These are phyloP conservation scores for Fraxinus velutina DNA, from an alignment of 305 asterid genomes.

Conservation along the genomic window DNA sequence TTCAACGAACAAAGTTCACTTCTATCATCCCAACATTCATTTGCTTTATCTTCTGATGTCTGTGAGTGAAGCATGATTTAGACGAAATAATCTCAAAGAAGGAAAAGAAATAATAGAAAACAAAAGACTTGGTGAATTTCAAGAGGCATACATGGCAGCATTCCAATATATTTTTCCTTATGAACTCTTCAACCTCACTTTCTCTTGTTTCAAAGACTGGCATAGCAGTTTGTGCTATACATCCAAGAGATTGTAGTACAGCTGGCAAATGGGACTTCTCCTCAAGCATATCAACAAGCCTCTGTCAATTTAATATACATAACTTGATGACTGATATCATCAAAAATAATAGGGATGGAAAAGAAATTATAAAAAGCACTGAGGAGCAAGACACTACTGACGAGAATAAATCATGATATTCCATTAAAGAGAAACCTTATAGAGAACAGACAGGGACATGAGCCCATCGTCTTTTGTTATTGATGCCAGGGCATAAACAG, in stretches of 20 bases:
- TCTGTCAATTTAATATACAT: slow-evolving; percentile 42
- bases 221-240: slow-evolving; percentile 98
- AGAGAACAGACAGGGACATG: slow-evolving; percentile 94
- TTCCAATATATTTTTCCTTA: slow-evolving; percentile 68
- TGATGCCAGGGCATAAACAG: slow-evolving; percentile 96
- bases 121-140: slow-evolving; percentile 23
- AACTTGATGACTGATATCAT: slow-evolving; percentile 7
- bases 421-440: slow-evolving; percentile 62
- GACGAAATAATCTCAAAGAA: slow-evolving; percentile 15
- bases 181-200: slow-evolving; percentile 73
- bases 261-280: slow-evolving; percentile 84
- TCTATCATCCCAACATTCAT: slow-evolving; percentile 77
- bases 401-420: neutral
- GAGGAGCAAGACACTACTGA: neutral
- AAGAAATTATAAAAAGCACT: slow-evolving; percentile 15
- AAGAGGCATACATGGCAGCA: slow-evolving; percentile 61
- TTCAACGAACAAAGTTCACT: slow-evolving; percentile 86
- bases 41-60: slow-evolving; percentile 52
- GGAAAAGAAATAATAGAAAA: slow-evolving; percentile 6
- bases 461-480: slow-evolving; percentile 96
- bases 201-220: slow-evolving; percentile 98
- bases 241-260: slow-evolving; percentile 96
- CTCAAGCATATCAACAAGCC: slow-evolving; percentile 92
- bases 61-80: slow-evolving; percentile 46
- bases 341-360: slow-evolving; percentile 15